These are phyloP conservation scores for Candida ipomoeae DNA, from an alignment of 805 yeast genomes.

Conservation along the genomic window DNA sequence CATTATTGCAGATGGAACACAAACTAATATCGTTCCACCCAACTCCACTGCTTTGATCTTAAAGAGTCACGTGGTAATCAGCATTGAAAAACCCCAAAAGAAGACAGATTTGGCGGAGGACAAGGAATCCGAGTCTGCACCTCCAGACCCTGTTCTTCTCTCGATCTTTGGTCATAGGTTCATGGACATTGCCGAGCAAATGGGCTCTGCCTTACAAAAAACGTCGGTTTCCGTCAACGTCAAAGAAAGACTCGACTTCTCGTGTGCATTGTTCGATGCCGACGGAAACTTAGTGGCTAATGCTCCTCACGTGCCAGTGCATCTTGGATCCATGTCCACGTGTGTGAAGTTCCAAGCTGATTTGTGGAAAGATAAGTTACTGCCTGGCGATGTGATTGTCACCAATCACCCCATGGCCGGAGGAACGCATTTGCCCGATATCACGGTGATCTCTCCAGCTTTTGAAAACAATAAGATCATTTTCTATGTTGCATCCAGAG, in stretches of 20 bases:
- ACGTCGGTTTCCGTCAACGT: constrained; percentile 44
- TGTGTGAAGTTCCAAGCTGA: constrained; percentile 41
- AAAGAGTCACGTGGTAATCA: constrained; percentile 16
- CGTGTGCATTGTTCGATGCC: constrained; percentile 42
- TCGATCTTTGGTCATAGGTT: constrained; percentile 21
- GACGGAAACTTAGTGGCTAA: constrained; percentile 44
- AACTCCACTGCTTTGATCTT: constrained; percentile 13
- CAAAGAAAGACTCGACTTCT: constrained; percentile 42
- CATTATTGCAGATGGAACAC: constrained; percentile 19
- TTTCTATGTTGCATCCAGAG: constrained; percentile 90
- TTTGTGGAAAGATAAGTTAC: constrained; percentile 36
- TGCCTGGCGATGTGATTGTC: constrained; percentile 41
- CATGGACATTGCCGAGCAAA: constrained; percentile 31
- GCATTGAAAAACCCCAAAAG: constrained; percentile 2
- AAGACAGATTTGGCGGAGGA: neutral
- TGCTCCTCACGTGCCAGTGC: constrained; percentile 46
- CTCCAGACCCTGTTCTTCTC: constrained; percentile 18
- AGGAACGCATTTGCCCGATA: constrained; percentile 46
- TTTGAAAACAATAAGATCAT: constrained; percentile 49
- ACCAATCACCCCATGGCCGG: constrained; percentile 43
- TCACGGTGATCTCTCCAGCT: constrained; percentile 89
- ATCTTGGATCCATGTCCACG: constrained; percentile 46
- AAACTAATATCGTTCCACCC: constrained; percentile 18
- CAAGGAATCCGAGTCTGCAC: neutral
- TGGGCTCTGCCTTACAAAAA: constrained; percentile 44